phyloP scores from a whole-genome alignment of 257 asterid species.

The Penstemon barbatus region DNA sequence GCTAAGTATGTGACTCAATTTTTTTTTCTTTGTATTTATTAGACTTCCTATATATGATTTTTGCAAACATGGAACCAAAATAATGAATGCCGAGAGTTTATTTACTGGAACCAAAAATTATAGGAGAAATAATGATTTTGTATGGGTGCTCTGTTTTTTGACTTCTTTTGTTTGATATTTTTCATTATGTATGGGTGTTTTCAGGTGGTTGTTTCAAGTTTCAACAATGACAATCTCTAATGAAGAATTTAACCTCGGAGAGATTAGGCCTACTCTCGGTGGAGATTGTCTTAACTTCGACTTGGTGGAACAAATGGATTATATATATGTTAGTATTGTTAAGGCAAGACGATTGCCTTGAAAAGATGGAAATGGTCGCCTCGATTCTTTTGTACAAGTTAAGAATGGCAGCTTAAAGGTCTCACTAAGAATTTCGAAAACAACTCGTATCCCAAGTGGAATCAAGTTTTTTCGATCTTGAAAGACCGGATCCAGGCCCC shows the following conservation, averaged over 20 bases:
- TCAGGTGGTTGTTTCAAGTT: not conserved
- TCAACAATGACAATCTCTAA: constrained; percentile 33
- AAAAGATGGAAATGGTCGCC: constrained; percentile 36
- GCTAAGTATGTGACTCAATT: too few relatives aligned
- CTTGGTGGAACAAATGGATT: constrained; percentile 90
- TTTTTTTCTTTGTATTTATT: too few relatives aligned
- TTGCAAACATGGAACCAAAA: constrained; percentile 12
- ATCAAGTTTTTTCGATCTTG: constrained; percentile 65
- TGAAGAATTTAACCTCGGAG: constrained; percentile 67
- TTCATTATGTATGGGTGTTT: constrained; percentile 14
- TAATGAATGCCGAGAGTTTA: constrained; percentile 20
- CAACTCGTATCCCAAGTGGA: constrained; percentile 69
- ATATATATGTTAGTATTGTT: constrained; percentile 61
- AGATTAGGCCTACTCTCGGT: constrained; percentile 81
- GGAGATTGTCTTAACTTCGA: constrained; percentile 79
- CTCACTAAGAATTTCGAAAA: constrained; percentile 46
- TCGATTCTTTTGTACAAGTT: constrained; percentile 65
- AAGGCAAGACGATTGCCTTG: constrained; percentile 63
- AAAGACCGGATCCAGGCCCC: constrained; percentile 61
- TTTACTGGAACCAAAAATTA: constrained; percentile 28
- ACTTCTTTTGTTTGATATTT: not conserved
- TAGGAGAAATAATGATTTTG: constrained; percentile 28
- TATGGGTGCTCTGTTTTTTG: constrained; percentile 41
- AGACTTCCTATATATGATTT: not conserved
- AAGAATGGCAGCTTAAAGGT: constrained; percentile 58